These are phyloP conservation scores for Rubroboletus satanas DNA, from an alignment of 768 basidiomycete species.

Conservation along the genomic window DNA sequence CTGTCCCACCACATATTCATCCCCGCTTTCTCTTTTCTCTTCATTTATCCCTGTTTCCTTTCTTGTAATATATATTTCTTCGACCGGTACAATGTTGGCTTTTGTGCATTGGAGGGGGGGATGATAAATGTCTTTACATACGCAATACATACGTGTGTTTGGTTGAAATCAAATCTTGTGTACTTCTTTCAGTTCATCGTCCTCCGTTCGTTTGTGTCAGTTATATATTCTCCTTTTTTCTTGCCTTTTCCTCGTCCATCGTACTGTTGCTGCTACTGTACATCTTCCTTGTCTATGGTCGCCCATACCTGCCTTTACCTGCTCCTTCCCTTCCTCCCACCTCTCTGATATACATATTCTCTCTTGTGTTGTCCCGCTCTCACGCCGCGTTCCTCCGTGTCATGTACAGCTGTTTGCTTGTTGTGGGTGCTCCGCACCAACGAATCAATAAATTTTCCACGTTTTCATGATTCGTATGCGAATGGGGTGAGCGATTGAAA, in stretches of 20 bases:
- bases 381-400: neutral
- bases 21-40: slow-evolving; percentile 7
- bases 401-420: neutral
- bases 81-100: slow-evolving; percentile 26
- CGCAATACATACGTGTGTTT: slow-evolving; percentile 17
- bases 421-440: neutral
- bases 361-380: neutral
- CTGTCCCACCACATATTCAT: slow-evolving; percentile 2
- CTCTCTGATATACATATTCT: neutral
- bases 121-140: slow-evolving; percentile 16
- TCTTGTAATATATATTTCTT: slow-evolving; percentile 26
- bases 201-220: neutral
- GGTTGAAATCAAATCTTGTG: slow-evolving; percentile 16
- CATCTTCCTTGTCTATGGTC: neutral
- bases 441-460: neutral
- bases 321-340: neutral
- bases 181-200: slow-evolving; percentile 3
- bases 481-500: no score
- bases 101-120: slow-evolving; percentile 20
- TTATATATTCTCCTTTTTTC: neutral
- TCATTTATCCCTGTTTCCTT: slow-evolving; percentile 25
- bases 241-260: neutral
- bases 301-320: no score
- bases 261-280: neutral
- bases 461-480: no score